Base-by-base conservation (phyloP, 139 green algal species). In the Pleodorina starrii region DNA sequence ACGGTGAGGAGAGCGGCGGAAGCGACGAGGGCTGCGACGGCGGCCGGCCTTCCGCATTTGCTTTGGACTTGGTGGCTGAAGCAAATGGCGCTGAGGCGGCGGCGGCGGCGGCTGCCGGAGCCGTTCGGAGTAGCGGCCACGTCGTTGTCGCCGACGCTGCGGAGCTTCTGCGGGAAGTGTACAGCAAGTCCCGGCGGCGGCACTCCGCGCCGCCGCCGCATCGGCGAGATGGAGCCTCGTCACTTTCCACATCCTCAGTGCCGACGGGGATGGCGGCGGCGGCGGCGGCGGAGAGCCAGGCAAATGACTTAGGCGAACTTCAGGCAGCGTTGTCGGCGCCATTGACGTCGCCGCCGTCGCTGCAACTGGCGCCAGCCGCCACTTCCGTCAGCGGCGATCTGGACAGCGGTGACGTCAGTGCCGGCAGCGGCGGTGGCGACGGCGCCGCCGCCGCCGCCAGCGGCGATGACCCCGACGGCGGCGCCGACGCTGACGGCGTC, bases 141-240 rank as follows among this genome's bases (percentile, higher is more conserved):
- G 54, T 88, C 74, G 63, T 23, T 0, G 78, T 87, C 16, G 35
- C 42, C 0, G 48, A 77, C 32, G 83, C 68, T 0, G 68, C 68
- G 5, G 83, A 88, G 42, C 23, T 79, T 2, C 46, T 80, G 25
- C 83, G 68, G 27, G 16, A 80, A 16, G 83, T 51, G 35, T 42
- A 42, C 83, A 1, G 66, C 83, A 57, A 38, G 23, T 6, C 32
- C 32, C 42, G 50, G 11, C 48, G 85, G 36, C 38, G 85, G 2
- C 79, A 86, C 38, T 86, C 79, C 6, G 79, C 79, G 40, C 79
- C 78, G 54, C 44, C 78, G 54, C 3, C 32, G 23, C 76, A 27
- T 27, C 68, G 68, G 68, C 68, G 36, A 25, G 27, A 73, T 21
- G 63, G 63, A 21, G 29, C 27, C 27, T 16, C 19, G 14, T 38